Conservation (phyloP, 1,284 basidiomycete genomes). For the Ceratobasidium sp. region DNA sequence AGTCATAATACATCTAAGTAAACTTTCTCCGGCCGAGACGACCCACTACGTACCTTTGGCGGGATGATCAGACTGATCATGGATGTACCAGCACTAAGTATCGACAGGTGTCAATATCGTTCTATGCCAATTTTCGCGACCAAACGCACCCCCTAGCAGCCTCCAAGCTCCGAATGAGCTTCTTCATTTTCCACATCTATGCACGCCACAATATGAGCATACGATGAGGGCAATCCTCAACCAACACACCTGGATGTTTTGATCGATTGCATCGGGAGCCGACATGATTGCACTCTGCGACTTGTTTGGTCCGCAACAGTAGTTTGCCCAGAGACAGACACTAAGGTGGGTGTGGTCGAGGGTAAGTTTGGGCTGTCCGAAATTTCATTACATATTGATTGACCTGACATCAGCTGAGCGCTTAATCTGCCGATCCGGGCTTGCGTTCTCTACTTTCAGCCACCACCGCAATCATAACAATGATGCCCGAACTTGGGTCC, state of each 20-base stretch:
- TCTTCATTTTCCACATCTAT: slow-evolving; percentile 67
- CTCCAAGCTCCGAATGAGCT: slow-evolving; percentile 96
- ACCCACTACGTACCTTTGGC: slow-evolving; percentile 74
- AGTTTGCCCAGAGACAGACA: not conserved
- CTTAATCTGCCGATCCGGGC: slow-evolving; percentile 11
- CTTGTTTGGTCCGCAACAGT: not conserved
- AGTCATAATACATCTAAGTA: slow-evolving; percentile 22
- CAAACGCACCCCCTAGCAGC: slow-evolving; percentile 83
- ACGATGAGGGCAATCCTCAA: slow-evolving; percentile 8
- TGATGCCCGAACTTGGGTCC: slow-evolving; percentile 65
- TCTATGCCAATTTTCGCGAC: not conserved
- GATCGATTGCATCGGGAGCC: slow-evolving; percentile 67
- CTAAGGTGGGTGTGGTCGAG: slow-evolving; percentile 40
- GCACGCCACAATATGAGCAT: slow-evolving; percentile 20
- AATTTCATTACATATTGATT: slow-evolving; percentile 43
- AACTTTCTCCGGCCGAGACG: not conserved
- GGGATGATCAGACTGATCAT: slow-evolving; percentile 99
- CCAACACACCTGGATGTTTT: slow-evolving; percentile 86
- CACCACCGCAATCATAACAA: not conserved
- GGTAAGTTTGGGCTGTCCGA: slow-evolving; percentile 32
- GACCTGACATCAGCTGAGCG: slow-evolving; percentile 30
- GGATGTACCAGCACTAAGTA: slow-evolving; percentile 88
- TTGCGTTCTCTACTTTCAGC: not conserved
- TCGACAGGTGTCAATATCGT: slow-evolving; percentile 47
- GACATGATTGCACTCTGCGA: slow-evolving; percentile 31